Conservation (phyloP, 257 asterid genomes). For the Knoxia roxburghii region DNA sequence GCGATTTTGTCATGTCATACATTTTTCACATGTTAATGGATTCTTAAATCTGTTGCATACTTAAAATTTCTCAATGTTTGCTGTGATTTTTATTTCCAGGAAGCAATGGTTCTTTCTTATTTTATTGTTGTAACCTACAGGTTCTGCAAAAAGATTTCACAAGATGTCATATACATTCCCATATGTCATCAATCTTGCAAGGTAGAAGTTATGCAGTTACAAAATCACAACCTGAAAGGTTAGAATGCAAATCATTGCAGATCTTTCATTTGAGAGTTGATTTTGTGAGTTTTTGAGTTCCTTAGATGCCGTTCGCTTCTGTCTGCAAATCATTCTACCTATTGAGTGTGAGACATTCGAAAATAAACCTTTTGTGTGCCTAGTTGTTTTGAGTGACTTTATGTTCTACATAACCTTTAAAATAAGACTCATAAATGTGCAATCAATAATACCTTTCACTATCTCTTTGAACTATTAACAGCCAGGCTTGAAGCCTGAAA, state of each 20-base stretch:
- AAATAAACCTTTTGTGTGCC: background rate
- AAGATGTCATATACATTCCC: constrained; percentile 64
- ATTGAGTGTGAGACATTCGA: background rate
- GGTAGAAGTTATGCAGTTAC: constrained; percentile 28
- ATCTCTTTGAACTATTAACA: background rate
- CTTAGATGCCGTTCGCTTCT: background rate
- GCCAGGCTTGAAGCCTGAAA: background rate
- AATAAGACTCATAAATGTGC: background rate
- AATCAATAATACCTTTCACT: background rate
- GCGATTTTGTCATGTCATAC: background rate
- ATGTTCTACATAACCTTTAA: background rate
- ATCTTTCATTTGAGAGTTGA: background rate
- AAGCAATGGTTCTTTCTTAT: constrained; percentile 2
- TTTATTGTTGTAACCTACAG: constrained; percentile 33
- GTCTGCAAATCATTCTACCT: background rate
- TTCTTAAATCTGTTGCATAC: background rate
- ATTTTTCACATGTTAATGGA: background rate
- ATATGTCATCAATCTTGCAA: constrained; percentile 49
- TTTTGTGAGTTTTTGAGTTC: background rate
- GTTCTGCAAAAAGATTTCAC: constrained; percentile 90
- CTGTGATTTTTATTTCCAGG: background rate
- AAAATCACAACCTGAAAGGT: constrained; percentile 53
- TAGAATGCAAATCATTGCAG: constrained; percentile 6
- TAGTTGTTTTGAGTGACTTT: background rate
- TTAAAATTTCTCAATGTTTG: background rate